Conservation (phyloP, 108 stramenopile species). For the Skeletonema costatum region DNA sequence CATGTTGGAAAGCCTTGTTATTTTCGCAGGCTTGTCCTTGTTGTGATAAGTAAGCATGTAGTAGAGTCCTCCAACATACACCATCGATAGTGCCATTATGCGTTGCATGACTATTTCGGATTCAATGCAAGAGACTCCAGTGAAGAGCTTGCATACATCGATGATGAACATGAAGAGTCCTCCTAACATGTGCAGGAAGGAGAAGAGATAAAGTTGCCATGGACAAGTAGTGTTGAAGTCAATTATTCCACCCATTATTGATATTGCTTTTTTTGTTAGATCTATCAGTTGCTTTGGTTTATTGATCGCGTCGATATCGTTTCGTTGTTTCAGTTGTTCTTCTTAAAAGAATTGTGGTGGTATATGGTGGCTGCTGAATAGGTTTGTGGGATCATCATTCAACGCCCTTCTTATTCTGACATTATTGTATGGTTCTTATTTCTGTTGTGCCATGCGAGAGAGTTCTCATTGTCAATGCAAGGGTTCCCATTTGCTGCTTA, state of each 20-base stretch:
- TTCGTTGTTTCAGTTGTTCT: background rate
- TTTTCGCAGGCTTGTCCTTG: conserved; percentile 36
- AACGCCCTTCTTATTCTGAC: no score
- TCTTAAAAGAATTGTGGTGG: background rate
- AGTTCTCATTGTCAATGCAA: no score
- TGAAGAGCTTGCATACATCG: conserved; percentile 26
- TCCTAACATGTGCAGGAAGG: conserved; percentile 25
- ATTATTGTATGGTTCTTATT: background rate
- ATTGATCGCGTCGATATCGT: no score
- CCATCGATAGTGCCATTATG: conserved; percentile 23
- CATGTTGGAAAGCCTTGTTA: conserved; percentile 36
- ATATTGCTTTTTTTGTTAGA: background rate
- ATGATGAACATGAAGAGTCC: conserved; percentile 26
- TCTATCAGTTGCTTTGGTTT: no score
- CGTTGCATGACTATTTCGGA: conserved; percentile 30
- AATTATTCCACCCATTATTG: conserved; percentile 37
- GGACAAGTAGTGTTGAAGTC: conserved; percentile 44
- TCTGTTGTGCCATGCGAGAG: background rate
- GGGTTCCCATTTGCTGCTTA: no score
- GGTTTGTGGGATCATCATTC: background rate
- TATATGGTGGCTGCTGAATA: background rate
- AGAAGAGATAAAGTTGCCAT: conserved; percentile 46
- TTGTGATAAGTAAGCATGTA: conserved; percentile 43
- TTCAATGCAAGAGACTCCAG: conserved; percentile 30
- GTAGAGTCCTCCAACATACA: conserved; percentile 40